A percentile compares a stretch with the other conserved stretches of the same genome.
Conservation (phyloP, 1,139 yeast species). For the Tardiomyces digboiensis region DNA sequence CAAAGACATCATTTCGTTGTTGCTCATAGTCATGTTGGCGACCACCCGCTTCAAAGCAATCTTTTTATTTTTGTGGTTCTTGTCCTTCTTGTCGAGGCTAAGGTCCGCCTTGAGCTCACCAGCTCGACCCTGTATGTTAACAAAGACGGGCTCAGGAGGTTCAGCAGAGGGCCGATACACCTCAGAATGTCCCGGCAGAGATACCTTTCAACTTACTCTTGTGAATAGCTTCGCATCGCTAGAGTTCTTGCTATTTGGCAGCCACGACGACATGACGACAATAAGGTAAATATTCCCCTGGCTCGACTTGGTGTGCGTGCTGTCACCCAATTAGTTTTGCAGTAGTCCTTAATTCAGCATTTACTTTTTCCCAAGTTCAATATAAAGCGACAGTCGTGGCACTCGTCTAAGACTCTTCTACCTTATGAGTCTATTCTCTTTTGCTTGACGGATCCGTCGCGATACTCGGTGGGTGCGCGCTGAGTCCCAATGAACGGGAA, state of each 20-base stretch:
- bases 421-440: too few relatives aligned
- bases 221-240: constrained; percentile 23
- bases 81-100: constrained; percentile 44
- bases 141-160: neutral
- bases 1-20: constrained; percentile 60
- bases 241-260: neutral
- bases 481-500: too few relatives aligned
- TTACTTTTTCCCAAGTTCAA: too few relatives aligned
- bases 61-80: constrained; percentile 37
- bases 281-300: neutral
- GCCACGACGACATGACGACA: constrained; percentile 9
- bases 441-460: too few relatives aligned
- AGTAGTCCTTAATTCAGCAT: too few relatives aligned
- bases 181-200: neutral
- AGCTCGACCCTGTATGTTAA: constrained; percentile 28
- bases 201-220: constrained; percentile 14
- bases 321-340: too few relatives aligned
- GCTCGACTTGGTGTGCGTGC: neutral
- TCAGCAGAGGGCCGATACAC: neutral
- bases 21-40: constrained; percentile 79
- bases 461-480: too few relatives aligned
- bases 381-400: too few relatives aligned
- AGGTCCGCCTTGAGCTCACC: constrained; percentile 49
- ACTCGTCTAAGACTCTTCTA: too few relatives aligned
- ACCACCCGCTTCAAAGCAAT: constrained; percentile 63